Evolutionary conservation across 305 asterid genomes (phyloP).

Genomic region (Vinca major): DNA sequence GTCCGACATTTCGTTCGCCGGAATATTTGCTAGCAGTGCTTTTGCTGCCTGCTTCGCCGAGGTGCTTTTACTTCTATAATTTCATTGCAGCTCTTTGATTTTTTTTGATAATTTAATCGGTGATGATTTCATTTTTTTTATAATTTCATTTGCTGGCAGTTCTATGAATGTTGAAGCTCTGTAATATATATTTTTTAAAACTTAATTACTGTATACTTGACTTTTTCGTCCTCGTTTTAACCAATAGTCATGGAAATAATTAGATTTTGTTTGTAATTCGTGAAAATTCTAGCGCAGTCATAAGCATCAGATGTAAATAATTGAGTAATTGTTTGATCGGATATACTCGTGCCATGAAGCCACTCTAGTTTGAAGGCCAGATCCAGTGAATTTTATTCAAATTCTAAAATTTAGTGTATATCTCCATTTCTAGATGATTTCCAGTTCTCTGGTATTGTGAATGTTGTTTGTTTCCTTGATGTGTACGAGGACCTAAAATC

Average conservation of each 20-base stretch:
- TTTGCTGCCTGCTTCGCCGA: slow-evolving; percentile 94
- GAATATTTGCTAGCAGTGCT: slow-evolving; percentile 75
- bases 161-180: too few species aligned
- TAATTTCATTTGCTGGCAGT: too few species aligned
- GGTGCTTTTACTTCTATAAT: slow-evolving; percentile 24
- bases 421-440: not conserved
- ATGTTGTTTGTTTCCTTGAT: not conserved
- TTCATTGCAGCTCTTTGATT: not conserved
- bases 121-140: too few species aligned
- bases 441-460: not conserved
- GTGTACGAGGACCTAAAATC: not conserved
- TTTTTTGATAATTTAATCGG: not conserved
- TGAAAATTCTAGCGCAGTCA: not conserved
- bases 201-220: not conserved
- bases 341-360: not conserved
- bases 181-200: not conserved
- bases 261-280: not conserved
- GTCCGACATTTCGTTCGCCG: slow-evolving; percentile 69
- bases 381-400: not conserved
- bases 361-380: not conserved
- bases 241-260: not conserved
- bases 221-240: not conserved
- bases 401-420: too few species aligned
- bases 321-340: not conserved
- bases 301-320: not conserved